Evolutionary conservation across 2,329 filamentous ascomycete genomes (phyloP).

Genomic region (Aspergillus sp.): DNA sequence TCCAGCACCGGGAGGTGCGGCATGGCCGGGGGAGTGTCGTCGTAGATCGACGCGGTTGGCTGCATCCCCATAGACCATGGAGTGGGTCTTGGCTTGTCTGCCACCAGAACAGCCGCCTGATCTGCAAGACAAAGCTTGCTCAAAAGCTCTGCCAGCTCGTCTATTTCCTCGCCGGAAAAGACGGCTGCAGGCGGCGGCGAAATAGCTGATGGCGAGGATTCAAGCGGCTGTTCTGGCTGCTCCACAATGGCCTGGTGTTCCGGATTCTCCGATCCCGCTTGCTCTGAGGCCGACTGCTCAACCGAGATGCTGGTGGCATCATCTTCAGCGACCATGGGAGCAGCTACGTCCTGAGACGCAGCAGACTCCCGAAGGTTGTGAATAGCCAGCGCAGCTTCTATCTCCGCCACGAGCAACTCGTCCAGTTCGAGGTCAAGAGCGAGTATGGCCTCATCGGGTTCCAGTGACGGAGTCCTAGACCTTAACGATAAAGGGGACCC

Average conservation of each 20-base stretch:
- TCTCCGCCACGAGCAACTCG: conserved; percentile 1
- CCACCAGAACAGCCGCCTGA: neutral
- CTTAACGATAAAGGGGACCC: conserved; percentile 8
- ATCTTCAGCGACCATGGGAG: no score
- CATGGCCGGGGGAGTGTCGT: neutral
- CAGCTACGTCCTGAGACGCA: no score
- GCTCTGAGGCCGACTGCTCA: no score
- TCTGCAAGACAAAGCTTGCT: neutral
- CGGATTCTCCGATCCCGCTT: no score
- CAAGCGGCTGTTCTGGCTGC: no score
- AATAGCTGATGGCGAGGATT: no score
- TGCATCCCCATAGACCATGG: neutral
- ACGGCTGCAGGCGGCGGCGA: no score
- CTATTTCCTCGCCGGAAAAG: no score
- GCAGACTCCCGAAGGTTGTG: no score
- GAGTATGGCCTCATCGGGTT: neutral
- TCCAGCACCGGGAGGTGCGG: neutral
- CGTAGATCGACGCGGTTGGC: neutral
- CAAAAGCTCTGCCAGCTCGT: neutral
- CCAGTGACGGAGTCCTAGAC: conserved; percentile 5
- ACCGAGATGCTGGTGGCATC: no score
- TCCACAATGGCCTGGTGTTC: no score
- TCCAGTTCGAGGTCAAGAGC: neutral
- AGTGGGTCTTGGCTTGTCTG: no score
- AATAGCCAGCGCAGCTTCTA: neutral